Percentiles rank a stretch among this genome's conserved stretches.
These are phyloP conservation scores for Penicillium sp. DNA, from an alignment of 2,329 filamentous ascomycete genomes.

Conservation along the genomic window DNA sequence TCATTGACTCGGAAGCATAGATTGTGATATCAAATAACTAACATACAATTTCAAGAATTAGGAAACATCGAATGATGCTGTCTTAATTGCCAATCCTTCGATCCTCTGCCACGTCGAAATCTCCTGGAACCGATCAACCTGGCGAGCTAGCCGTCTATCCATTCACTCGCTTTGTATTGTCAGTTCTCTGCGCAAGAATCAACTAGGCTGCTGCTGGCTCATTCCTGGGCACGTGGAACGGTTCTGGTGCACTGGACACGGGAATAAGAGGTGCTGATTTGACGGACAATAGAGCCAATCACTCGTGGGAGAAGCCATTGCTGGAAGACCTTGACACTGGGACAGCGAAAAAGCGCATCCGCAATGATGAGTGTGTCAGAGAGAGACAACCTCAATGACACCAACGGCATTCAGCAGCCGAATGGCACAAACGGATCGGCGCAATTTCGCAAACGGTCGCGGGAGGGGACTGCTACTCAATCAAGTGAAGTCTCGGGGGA, in stretches of 20 bases:
- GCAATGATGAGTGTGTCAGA: conserved; percentile 52
- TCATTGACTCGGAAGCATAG: neutral
- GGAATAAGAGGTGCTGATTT: conserved; percentile 17
- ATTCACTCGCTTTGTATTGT: neutral
- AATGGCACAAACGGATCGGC: conserved; percentile 45
- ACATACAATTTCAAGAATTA: conserved; percentile 2
- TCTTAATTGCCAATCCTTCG: conserved; percentile 18
- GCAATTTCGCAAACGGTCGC: conserved; percentile 53
- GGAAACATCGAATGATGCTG: conserved; percentile 27
- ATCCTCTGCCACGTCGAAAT: conserved; percentile 22
- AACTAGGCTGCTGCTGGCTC: conserved; percentile 21
- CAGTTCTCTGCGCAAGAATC: no score
- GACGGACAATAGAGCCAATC: conserved; percentile 19
- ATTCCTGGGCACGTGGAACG: conserved; percentile 21
- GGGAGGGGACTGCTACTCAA: conserved; percentile 52
- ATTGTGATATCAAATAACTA: conserved; percentile 4
- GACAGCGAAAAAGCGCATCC: conserved; percentile 53
- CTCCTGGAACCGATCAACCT: conserved; percentile 14
- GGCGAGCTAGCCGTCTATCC: conserved; percentile 16
- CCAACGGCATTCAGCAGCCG: conserved; percentile 24
- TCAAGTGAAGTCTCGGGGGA: conserved; percentile 30
- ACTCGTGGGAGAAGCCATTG: conserved; percentile 23
- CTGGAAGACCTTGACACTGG: conserved; percentile 48
- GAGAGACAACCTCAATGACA: conserved; percentile 27
- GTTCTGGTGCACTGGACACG: conserved; percentile 20